A percentile compares a stretch with the other conserved stretches of the same genome.
Conservation (phyloP, 805 yeast genomes). For the Cyberlindnera lachancei region DNA sequence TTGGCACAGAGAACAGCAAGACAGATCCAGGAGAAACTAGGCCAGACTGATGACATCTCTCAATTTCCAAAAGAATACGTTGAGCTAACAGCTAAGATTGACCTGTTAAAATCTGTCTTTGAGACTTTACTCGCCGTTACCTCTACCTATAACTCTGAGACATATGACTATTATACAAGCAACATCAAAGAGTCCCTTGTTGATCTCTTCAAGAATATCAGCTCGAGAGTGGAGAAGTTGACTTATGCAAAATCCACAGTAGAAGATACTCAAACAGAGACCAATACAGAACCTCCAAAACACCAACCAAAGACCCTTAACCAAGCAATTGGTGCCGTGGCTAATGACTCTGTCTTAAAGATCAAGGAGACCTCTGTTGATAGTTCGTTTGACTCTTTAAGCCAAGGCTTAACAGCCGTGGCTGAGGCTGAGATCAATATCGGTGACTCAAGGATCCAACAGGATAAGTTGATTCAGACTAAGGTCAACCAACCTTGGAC, state of each 20-base stretch:
- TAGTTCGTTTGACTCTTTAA: slow-evolving; percentile 42
- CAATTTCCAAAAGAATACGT: slow-evolving; percentile 79
- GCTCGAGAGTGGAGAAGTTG: slow-evolving; percentile 56
- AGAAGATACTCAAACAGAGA: slow-evolving; percentile 79
- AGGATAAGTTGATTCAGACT: slow-evolving; percentile 64
- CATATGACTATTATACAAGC: slow-evolving; percentile 80
- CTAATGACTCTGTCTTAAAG: slow-evolving; percentile 37
- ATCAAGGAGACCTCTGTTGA: slow-evolving; percentile 25
- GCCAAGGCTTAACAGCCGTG: slow-evolving; percentile 57
- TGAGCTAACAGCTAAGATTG: slow-evolving; percentile 66
- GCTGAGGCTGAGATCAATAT: slow-evolving; percentile 66
- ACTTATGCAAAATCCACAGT: slow-evolving; percentile 67
- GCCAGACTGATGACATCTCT: slow-evolving; percentile 75
- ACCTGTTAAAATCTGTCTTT: slow-evolving; percentile 64
- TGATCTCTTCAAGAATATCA: slow-evolving; percentile 61
- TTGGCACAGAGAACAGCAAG: slow-evolving; percentile 78
- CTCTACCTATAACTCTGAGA: slow-evolving; percentile 59
- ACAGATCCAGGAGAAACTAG: slow-evolving; percentile 70
- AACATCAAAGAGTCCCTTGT: slow-evolving; percentile 65
- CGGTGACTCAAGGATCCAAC: slow-evolving; percentile 77
- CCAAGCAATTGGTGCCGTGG: slow-evolving; percentile 75
- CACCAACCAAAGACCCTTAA: slow-evolving; percentile 69
- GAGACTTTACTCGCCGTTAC: slow-evolving; percentile 47
- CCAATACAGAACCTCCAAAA: slow-evolving; percentile 42
- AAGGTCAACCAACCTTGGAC: slow-evolving; percentile 63